phyloP scores from a whole-genome alignment of 305 asterid genomes.

The Solanum chacoense region DNA sequence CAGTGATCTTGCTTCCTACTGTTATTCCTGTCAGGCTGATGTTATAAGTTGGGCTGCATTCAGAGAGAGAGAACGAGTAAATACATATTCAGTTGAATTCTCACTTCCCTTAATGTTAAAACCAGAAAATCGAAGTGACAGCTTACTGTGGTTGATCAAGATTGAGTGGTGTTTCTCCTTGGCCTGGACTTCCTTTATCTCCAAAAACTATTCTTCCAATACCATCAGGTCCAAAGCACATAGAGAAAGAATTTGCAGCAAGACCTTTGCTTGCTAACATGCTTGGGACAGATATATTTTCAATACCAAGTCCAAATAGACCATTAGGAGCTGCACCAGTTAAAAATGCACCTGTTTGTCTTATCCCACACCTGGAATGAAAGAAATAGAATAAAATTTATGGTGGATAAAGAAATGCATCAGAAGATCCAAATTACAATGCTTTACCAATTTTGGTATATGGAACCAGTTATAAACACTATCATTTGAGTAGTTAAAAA shows the following conservation, averaged over 20 bases:
- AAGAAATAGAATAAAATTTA: neutral
- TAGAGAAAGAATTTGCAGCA: slow-evolving; percentile 81
- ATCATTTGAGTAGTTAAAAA: neutral
- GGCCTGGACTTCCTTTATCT: slow-evolving; percentile 64
- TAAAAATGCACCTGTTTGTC: slow-evolving; percentile 80
- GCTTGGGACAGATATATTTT: slow-evolving; percentile 65
- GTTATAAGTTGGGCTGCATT: slow-evolving; percentile 62
- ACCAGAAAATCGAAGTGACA: neutral
- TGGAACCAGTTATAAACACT: neutral
- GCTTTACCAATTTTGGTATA: neutral
- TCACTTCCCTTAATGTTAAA: neutral
- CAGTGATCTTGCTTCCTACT: slow-evolving; percentile 37
- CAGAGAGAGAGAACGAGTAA: neutral
- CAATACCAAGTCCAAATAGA: slow-evolving; percentile 86
- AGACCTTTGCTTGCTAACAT: slow-evolving; percentile 67
- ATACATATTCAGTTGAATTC: neutral
- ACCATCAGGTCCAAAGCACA: slow-evolving; percentile 81
- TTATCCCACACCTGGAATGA: slow-evolving; percentile 73
- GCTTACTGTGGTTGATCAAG: slow-evolving; percentile 50
- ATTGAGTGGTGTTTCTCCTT: slow-evolving; percentile 61
- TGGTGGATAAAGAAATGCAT: neutral
- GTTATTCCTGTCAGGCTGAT: slow-evolving; percentile 55
- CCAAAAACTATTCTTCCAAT: slow-evolving; percentile 86
- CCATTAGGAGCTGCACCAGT: slow-evolving; percentile 87
- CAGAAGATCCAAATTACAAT: neutral